These are phyloP conservation scores for Platanus orientalis DNA, from an alignment of 164 flowering plant species.

Conservation along the genomic window DNA sequence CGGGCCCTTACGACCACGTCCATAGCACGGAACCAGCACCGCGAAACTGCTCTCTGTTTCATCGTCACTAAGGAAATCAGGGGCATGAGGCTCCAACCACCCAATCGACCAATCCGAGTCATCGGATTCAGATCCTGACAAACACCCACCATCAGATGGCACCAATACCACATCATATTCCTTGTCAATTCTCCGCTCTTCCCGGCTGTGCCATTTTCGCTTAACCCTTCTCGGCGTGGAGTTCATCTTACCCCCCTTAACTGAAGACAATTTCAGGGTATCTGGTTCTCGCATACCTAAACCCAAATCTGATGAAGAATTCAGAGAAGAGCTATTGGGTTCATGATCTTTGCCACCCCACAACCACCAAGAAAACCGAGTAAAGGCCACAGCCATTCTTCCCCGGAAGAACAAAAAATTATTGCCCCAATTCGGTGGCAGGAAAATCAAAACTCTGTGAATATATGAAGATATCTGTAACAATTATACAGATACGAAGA, in stretches of 20 bases:
- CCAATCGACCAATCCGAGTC: constrained; percentile 89
- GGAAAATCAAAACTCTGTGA: too few species aligned
- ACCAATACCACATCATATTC: constrained; percentile 82
- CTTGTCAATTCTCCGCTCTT: constrained; percentile 60
- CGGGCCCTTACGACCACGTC: constrained; percentile 34
- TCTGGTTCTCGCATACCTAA: constrained; percentile 34
- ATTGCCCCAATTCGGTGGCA: background rate
- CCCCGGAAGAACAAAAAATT: background rate
- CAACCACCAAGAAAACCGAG: constrained; percentile 46
- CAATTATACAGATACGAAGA: too few species aligned
- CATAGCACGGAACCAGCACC: constrained; percentile 55
- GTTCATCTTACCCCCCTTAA: constrained; percentile 17
- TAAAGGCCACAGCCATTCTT: constrained; percentile 39
- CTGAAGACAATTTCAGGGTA: constrained; percentile 38
- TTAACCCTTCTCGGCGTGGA: constrained; percentile 51
- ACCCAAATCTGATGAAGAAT: constrained; percentile 23
- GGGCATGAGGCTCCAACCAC: constrained; percentile 88
- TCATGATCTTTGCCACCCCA: constrained; percentile 44
- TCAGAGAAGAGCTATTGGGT: constrained; percentile 29
- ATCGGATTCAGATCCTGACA: constrained; percentile 84
- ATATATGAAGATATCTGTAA: too few species aligned
- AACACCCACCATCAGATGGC: constrained; percentile 75
- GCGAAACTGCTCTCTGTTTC: constrained; percentile 69
- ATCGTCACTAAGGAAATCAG: constrained; percentile 63
- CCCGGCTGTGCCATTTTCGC: constrained; percentile 71